A percentile compares a stretch with the other conserved stretches of the same genome.
phyloP scores from a whole-genome alignment of 2,329 filamentous ascomycete species.

The Zymoseptoria ardabiliae region DNA sequence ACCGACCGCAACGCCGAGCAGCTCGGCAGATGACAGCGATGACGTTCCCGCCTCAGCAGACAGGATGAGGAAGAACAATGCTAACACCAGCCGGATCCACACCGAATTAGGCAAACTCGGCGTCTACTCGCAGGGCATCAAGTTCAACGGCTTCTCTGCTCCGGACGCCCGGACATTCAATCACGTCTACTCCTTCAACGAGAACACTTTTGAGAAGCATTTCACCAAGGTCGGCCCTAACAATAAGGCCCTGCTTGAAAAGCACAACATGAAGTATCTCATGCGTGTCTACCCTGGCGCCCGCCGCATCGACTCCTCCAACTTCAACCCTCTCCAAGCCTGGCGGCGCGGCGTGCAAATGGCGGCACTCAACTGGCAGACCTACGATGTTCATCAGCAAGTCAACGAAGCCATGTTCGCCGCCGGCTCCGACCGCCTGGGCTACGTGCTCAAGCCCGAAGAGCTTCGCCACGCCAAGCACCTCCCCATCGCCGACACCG shows the following conservation, averaged over 20 bases:
- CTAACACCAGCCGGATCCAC: constrained; percentile 72
- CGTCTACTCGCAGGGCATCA: constrained; percentile 69
- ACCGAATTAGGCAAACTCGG: constrained; percentile 77
- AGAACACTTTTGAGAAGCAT: constrained; percentile 76
- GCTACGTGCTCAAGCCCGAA: constrained; percentile 88
- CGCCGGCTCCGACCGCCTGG: constrained; percentile 74
- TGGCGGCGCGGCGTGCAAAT: constrained; percentile 97
- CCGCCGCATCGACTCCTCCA: constrained; percentile 75
- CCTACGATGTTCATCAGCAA: constrained; percentile 90
- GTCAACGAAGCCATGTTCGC: constrained; percentile 98
- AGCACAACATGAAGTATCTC: constrained; percentile 84
- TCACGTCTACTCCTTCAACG: constrained; percentile 92
- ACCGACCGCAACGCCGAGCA: constrained; percentile 49
- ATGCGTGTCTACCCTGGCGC: constrained; percentile 92
- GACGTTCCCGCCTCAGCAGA: constrained; percentile 48
- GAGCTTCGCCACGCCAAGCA: constrained; percentile 64
- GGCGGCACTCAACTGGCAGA: constrained; percentile 98
- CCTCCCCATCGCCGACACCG: constrained; percentile 49
- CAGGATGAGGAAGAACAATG: constrained; percentile 53
- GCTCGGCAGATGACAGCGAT: constrained; percentile 73
- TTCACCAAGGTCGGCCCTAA: constrained; percentile 67
- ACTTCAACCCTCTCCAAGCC: constrained; percentile 88
- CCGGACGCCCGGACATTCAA: constrained; percentile 80
- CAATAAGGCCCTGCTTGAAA: constrained; percentile 69
- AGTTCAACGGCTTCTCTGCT: constrained; percentile 71